Base-by-base conservation (phyloP, 352 stramenopile species). In the Thraustochytrium sp. region DNA sequence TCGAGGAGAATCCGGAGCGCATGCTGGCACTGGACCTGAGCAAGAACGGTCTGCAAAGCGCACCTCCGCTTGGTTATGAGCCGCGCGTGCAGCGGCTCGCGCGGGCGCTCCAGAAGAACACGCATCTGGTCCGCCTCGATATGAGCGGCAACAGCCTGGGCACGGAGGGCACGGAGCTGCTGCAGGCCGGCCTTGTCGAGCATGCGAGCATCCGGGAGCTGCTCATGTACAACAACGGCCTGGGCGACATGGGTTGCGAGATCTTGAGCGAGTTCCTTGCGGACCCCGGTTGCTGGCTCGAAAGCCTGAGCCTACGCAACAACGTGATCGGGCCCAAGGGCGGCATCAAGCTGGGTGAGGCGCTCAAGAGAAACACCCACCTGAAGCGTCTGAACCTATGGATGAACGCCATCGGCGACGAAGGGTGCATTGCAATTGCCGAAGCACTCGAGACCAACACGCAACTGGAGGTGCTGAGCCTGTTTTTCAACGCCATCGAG, bases 351-450 rank as follows among this genome's bases (percentile, higher is more conserved):
- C 76, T 92, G 31, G 89, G 88, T 0, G 83, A 73, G 53, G 61
- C 92, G 2, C 56, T 93, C 2, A 42, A 75, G 2, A 26, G 62
- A 0, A 90, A 89, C 59, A 23, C 83, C 2, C 61, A 21, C 0
- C 84, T 93, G 2, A 84, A 85, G 36, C 85, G 87, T 4, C 77
- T 93, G 2, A 87, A 92, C 48, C n/a, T 93, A 23, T 92, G 90
- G 74, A 91, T 90, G 73, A 93, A 93, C 76, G 88, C 89, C 73
- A 92, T 93, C 76, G 89, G 89, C 2, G 88, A 93, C 76, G 53
- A 56, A 29, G 90, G 90, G 9, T 87, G 86, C 0, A 59, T 84
- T 13, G 88, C 68, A 1, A 46, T 93, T 2, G 89, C 87, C 0
- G 85, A 90, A 21, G 87, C 87, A 16, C 63, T 93, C 18, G 42